Conservation (phyloP, 2,329 filamentous ascomycete genomes). For the Westerdykella ornata region DNA sequence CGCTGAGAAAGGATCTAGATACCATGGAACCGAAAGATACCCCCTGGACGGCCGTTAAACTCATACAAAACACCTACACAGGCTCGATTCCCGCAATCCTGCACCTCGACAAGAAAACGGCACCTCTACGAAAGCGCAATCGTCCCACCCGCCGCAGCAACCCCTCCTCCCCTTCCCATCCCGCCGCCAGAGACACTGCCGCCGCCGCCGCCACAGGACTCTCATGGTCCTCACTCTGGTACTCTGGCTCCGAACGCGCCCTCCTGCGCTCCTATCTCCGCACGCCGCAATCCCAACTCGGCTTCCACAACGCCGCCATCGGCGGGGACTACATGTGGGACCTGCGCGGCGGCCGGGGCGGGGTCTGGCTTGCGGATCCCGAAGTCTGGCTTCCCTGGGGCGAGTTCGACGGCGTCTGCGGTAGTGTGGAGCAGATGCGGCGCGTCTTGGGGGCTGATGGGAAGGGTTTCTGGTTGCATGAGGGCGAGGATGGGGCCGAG, state of each 20-base stretch:
- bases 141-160: conserved; percentile 13
- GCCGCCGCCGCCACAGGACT: conserved; percentile 6
- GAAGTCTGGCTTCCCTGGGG: conserved; percentile 45
- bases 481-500: conserved; percentile 18
- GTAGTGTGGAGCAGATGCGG: conserved; percentile 34
- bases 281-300: conserved; percentile 37
- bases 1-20: conserved; percentile 34
- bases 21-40: conserved; percentile 37
- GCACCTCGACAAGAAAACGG: conserved; percentile 25
- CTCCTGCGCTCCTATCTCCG: conserved; percentile 47
- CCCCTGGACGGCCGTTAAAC: conserved; percentile 40
- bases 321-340: conserved; percentile 47
- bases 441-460: conserved; percentile 44
- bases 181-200: conserved; percentile 18
- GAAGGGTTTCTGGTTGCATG: conserved; percentile 37
- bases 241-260: conserved; percentile 42
- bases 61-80: conserved; percentile 46
- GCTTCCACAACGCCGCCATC: conserved; percentile 40
- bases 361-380: conserved; percentile 48
- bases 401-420: conserved; percentile 39
- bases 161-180: conserved; percentile 28
- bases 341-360: conserved; percentile 47
- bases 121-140: not conserved
- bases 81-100: conserved; percentile 43
- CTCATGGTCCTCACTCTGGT: conserved; percentile 47